These are phyloP conservation scores for Oryza glumipatula DNA, from an alignment of 176 grass and related monocot species.

Conservation along the genomic window DNA sequence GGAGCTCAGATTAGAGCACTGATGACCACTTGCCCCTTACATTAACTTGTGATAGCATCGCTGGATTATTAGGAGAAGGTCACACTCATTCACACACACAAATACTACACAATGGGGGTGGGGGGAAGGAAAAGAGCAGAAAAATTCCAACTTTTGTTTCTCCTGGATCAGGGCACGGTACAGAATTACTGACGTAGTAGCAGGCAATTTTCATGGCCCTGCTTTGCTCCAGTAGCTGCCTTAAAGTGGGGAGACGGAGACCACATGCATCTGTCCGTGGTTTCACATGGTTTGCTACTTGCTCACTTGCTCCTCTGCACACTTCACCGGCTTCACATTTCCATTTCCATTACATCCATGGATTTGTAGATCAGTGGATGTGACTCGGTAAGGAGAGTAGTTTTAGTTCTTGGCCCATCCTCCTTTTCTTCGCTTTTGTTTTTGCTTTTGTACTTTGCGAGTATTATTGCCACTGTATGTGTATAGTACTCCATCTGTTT, in stretches of 20 bases:
- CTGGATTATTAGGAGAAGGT: slow-evolving; percentile 14
- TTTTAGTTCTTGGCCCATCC: not conserved
- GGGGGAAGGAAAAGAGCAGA: not conserved
- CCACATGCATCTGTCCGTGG: slow-evolving; percentile 59
- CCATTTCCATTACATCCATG: slow-evolving; percentile 42
- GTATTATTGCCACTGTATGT: not conserved
- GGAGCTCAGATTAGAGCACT: not conserved
- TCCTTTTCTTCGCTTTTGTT: not conserved
- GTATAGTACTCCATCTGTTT: not conserved
- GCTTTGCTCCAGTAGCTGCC: slow-evolving; percentile 24
- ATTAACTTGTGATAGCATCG: slow-evolving; percentile 3
- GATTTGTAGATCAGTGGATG: slow-evolving; percentile 15
- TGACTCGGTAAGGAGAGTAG: not conserved
- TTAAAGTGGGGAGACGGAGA: slow-evolving; percentile 34
- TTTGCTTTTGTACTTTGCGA: not conserved
- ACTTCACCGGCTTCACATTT: not conserved
- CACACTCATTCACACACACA: not conserved
- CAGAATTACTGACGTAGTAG: not conserved
- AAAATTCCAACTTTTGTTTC: slow-evolving; percentile 28
- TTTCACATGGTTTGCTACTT: slow-evolving; percentile 40
- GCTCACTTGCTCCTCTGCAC: slow-evolving; percentile 2
- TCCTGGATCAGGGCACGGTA: slow-evolving; percentile 10
- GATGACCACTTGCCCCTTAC: not conserved
- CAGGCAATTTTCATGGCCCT: slow-evolving; percentile 34
- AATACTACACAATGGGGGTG: not conserved